Evolutionary conservation across 331 rosid species (phyloP), one percentile per base, ranked within the genome.

Genomic region (Rosa hybrid): DNA sequence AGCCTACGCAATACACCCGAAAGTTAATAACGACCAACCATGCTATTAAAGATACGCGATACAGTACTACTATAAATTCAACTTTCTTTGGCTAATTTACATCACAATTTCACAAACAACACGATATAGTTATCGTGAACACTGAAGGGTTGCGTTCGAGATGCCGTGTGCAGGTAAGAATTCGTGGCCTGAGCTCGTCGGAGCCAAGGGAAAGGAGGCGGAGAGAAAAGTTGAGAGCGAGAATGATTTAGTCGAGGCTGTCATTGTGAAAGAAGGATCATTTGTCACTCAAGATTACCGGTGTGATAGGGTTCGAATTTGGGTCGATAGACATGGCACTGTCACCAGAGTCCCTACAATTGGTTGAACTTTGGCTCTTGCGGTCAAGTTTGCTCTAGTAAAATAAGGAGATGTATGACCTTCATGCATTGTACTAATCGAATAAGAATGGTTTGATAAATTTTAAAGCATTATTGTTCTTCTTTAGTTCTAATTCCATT

Each of bases 151-250:
- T 4, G 5, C 27, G 27, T 2, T 9, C 12, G 34, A 57, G 13
- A 21, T 59, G 65, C 27, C 13, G 67, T 75, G 70, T 59, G 10
- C 54, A 85, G 92, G 92, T 6, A 87, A 87, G 83, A 63, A 78
- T 12, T 86, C 90, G 34, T 87, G 93, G 90, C 89, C 89, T 1
- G 85, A 90, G 75, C 78, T 90, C 12, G 80, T 82, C 5, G 88
- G 89, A 59, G 74, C 21, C 27, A 23, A 74, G 23, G 93, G 89
- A 57, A 72, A 7, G 4, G 85, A 62, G 17, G 91, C 89, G 0
- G 84, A 77, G 78, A 83, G 51, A 42, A 84, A 53, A 27, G 84
- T 87, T 42, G 89, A 87, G 85, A 86, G 78, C n/a, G 89, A 87
- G 81, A 86, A 87, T 79, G 71, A 75, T 14, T 25, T 69, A 5